Conservation (phyloP, 768 basidiomycete genomes). For the Tylopilus cervinicoccineus region DNA sequence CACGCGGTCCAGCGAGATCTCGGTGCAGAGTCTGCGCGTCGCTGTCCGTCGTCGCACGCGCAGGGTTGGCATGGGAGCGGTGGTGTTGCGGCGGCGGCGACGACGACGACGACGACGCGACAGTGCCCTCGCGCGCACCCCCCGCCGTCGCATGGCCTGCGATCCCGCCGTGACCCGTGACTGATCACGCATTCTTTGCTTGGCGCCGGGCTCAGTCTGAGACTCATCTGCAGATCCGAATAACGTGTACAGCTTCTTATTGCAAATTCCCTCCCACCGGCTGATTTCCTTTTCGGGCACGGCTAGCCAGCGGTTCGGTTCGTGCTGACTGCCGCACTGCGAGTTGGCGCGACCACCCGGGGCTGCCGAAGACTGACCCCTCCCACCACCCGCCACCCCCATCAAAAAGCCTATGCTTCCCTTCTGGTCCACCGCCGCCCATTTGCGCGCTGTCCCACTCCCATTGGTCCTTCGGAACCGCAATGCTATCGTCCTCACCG, state of each 20-base stretch:
- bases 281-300: constrained; percentile 9
- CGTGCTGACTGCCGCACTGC: no score
- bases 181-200: constrained; percentile 12
- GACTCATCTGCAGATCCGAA: constrained; percentile 33
- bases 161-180: constrained; percentile 13
- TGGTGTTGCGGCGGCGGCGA: neutral
- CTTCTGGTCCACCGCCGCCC: constrained; percentile 1
- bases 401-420: constrained; percentile 21
- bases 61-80: constrained; percentile 9
- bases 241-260: constrained; percentile 31
- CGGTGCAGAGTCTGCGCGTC: neutral
- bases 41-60: constrained; percentile 1
- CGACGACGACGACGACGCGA: neutral
- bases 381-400: constrained; percentile 4
- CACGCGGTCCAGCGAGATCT: constrained; percentile 9
- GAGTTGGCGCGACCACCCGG: no score
- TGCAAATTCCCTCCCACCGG: constrained; percentile 25
- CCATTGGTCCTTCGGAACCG: constrained; percentile 25
- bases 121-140: neutral
- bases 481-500: constrained; percentile 2
- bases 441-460: constrained; percentile 1
- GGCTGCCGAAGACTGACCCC: no score
- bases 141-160: neutral
- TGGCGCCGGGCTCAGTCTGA: constrained; percentile 6
- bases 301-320: no score